Base-by-base conservation (phyloP, 2,329 filamentous ascomycete species). In the Monilinia fructigena region DNA sequence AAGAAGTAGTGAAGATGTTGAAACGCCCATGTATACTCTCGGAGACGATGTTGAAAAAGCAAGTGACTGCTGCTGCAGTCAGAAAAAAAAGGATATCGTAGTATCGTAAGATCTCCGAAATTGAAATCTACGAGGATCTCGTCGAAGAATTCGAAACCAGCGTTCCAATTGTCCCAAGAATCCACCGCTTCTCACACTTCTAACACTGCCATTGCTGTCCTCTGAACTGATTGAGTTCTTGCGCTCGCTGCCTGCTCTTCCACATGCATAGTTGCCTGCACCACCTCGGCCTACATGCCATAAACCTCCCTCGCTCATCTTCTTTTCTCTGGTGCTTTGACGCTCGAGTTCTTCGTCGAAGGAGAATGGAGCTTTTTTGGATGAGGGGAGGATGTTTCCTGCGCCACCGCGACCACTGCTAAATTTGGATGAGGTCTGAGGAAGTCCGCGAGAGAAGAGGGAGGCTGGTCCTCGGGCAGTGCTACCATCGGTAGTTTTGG, bases 301-400 rank as follows among this genome's bases (percentile, higher is more conserved):
- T 7, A 70, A 60, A 4, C 68, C 70, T 11, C 72, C 71, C 2
- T 72, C 65, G 62, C 69, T 72, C 62, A 71, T 68, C 68, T 68
- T 73, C 55, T 67, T 59, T 45, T 75, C 74, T 28, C 74, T 71
- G 31, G 73, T 74, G 26, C 63, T 65, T 65, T 75, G 72, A 12
- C 72, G 70, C 12, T 71, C 70, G 16, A 76, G 70, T 54, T 76
- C 75, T 42, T 76, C 75, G 50, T 76, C 74, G 65, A 76, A 76
- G 23, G 72, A 74, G 69, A 76, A 76, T 20, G 73, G 70, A 16
- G 74, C 67, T 28, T 70, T 71, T 63, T 76, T 73, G 12, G 68
- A 68, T 12, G 47, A 68, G 18, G 66, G 56, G 63, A 71, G 72
- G 54, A 76, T 74, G 68, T 76, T 76, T n/a, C 75, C 75, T 20